Conservation (phyloP, 2,329 filamentous ascomycete species). For the Fusarium beomiforme region DNA sequence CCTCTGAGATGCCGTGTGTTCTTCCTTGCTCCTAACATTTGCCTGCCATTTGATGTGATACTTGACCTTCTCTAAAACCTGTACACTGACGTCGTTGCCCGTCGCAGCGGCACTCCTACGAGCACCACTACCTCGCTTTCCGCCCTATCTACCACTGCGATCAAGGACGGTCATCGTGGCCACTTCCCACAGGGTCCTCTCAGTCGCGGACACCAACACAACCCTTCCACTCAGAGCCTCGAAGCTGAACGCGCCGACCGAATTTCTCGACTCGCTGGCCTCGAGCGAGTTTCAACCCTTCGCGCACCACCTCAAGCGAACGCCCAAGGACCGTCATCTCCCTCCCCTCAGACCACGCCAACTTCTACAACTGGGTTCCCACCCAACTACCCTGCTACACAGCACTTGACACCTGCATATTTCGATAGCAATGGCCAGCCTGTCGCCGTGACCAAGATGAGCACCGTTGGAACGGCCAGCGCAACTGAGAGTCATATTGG, state of each 20-base stretch:
- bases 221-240: conserved; percentile 74
- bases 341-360: conserved; percentile 61
- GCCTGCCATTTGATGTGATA: conserved; percentile 1
- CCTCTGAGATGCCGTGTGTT: conserved; percentile 88
- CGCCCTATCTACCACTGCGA: conserved; percentile 89
- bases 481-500: conserved; percentile 79
- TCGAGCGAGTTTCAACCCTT: conserved; percentile 85
- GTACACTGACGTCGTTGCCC: conserved; percentile 18
- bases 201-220: conserved; percentile 67
- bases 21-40: conserved; percentile 17
- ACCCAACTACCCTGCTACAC: conserved; percentile 50
- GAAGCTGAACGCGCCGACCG: conserved; percentile 94
- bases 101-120: conserved; percentile 84
- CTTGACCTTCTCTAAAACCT: background rate
- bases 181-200: conserved; percentile 69
- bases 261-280: conserved; percentile 92
- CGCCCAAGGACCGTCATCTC: conserved; percentile 49
- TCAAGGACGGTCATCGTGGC: conserved; percentile 95
- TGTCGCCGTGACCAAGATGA: conserved; percentile 77
- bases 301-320: conserved; percentile 59
- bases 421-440: conserved; percentile 82
- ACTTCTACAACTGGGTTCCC: conserved; percentile 59
- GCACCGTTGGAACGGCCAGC: conserved; percentile 90
- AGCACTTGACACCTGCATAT: conserved; percentile 71
- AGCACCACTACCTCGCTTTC: conserved; percentile 93